Base-by-base conservation (phyloP, 2,329 filamentous ascomycete species). In the Aspergillus caelatus region DNA sequence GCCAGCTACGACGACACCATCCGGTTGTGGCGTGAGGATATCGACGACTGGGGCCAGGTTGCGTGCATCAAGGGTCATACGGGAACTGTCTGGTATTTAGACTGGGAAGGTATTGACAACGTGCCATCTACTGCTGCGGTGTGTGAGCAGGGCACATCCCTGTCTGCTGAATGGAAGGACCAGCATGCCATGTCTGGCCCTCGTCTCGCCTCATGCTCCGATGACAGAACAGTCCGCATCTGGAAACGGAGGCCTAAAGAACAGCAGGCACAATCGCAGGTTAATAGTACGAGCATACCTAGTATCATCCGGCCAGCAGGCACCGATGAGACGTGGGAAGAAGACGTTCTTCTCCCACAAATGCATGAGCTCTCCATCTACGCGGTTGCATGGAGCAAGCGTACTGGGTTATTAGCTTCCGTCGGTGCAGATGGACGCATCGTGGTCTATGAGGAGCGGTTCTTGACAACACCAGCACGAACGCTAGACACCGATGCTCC, bases 1-100 rank as follows among this genome's bases (percentile, higher is more conserved):
- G 90, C 88, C n/a, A 96, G 92, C 76, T 99, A 99, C 77, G 95
- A 99, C 74, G 91, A 98, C 75, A 95, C 91, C 6, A 90, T 97
- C 36, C 82, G 94, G 63, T 80, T 98, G 63, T 98, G 94, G 89
- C 87, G 91, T 54, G 94, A 97, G 80, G 94, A 97, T 77, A 85
- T 87, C 41, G 94, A 97, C 73, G 94, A 98, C 76, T 99, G 95
- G 95, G 91, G 91, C 12, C 96, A 94, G 74, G 91, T 97, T 32
- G 87, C 91, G 11, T 87, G 93, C 53, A 82, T 98, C 30, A 87
- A 90, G 69, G 93, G 91, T 0, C 94, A 98, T 75, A 82, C 80
- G 32, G 91, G 90, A 2, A 99, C 95, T 2, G 94, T 98, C 12
- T 99, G 95, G 95, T 91, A 88, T 68, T 76, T 97, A 16, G 89